phyloP scores from a whole-genome alignment of 1,284 basidiomycete genomes.

The Ceratobasidium sp. region DNA sequence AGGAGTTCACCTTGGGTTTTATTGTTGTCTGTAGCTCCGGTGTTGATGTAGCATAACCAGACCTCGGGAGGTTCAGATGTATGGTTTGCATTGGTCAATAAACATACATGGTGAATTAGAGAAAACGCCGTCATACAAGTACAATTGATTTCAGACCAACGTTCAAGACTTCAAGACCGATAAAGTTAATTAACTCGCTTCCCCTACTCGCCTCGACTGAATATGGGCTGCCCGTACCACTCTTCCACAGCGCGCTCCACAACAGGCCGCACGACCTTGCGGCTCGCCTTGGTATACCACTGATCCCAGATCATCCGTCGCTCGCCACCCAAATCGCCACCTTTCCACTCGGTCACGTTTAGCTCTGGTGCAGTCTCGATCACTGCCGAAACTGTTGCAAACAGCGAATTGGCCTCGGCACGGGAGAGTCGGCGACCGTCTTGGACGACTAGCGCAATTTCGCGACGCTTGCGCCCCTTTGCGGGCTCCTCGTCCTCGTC shows the following conservation, averaged over 20 bases:
- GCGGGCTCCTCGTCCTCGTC: slow-evolving; percentile 27
- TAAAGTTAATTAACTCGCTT: neutral
- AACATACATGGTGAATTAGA: slow-evolving; percentile 9
- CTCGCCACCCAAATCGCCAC: slow-evolving; percentile 32
- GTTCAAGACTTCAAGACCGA: slow-evolving; percentile 7
- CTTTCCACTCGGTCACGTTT: slow-evolving; percentile 26
- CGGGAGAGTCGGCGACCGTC: slow-evolving; percentile 29
- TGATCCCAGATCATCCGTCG: slow-evolving; percentile 36
- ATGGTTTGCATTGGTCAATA: slow-evolving; percentile 15
- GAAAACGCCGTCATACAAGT: neutral
- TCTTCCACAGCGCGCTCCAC: slow-evolving; percentile 35
- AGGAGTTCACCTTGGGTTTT: neutral
- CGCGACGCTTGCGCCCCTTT: slow-evolving; percentile 32
- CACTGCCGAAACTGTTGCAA: slow-evolving; percentile 6
- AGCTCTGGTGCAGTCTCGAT: slow-evolving; percentile 23
- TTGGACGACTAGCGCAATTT: slow-evolving; percentile 32
- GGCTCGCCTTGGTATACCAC: slow-evolving; percentile 25
- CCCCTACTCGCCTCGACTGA: slow-evolving; percentile 1
- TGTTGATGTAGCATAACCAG: slow-evolving; percentile 4
- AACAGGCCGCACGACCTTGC: slow-evolving; percentile 33
- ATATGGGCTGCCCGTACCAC: slow-evolving; percentile 36
- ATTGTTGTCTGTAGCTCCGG: slow-evolving; percentile 1
- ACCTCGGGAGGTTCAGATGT: neutral
- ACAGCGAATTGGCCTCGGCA: slow-evolving; percentile 19
- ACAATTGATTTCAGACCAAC: neutral